Evolutionary conservation across 1,284 basidiomycete genomes (phyloP), one percentile per base, ranked within the genome.

Genomic region (Sanghuangporus baumii): DNA sequence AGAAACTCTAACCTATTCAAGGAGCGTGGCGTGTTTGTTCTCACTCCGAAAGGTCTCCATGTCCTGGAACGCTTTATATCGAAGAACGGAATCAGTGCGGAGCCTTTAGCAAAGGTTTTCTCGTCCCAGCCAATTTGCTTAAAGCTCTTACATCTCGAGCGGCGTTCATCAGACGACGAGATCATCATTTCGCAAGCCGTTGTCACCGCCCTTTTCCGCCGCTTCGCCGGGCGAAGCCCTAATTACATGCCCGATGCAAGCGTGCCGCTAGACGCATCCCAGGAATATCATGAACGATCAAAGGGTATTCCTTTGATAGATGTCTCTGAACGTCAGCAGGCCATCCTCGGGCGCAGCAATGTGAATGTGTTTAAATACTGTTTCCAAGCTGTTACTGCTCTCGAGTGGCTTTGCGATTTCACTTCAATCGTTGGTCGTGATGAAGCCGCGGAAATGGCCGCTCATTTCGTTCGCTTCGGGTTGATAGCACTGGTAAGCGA

Each of bases 31-130:
- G 91, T 98, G 64, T 99, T 95, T 78, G 84, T 92, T 71, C 84
- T 98, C 71, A 99, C 97, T 12, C 93, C 96, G 18, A 99, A 99
- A 77, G 97, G 97, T 61, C 86, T 99, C 58, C 97, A 99, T 72
- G 93, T 99, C 69, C 87, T 99, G 65, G 97, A 99, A 74, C 89
- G 97, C 36, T 99, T 99, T 82, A 98, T 99, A 81, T 93, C 91
- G 75, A 98, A 97, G 81, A 99, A 99, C 74, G 97, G 97, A 68
- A 98, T 99, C 79, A 93, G 88, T 71, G 89, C 92, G 61, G 95
- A 98, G 76, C 90, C 96, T 73, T 85, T 98, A 23, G 86, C 95
- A 67, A 85, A 85, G 55, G 91, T 98, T 51, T 99, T 98, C 73
- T 86, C 88, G 8, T 85, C 91, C 0, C 96, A 98, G 72, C 94